Evolutionary conservation across 441 rosid species (phyloP).

Genomic region (Jatropha podagrica): DNA sequence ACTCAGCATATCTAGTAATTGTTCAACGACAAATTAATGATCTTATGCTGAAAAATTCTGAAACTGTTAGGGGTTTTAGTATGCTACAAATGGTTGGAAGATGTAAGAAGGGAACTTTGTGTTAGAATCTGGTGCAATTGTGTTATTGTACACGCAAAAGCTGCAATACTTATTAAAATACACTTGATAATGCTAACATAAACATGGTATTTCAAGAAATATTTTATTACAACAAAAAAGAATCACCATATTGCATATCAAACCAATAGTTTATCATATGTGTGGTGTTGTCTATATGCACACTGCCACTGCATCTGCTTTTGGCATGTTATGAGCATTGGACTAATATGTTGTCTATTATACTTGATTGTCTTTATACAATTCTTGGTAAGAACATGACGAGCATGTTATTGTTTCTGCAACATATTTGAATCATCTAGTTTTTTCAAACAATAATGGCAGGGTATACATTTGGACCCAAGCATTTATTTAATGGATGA

Average conservation of each 20-base stretch:
- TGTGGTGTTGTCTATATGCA: background rate
- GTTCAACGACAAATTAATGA: background rate
- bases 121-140: constrained; percentile 1
- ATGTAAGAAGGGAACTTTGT: constrained; percentile 2
- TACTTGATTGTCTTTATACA: background rate
- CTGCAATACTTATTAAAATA: background rate
- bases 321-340: background rate
- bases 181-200: background rate
- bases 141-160: background rate
- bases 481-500: constrained; percentile 97
- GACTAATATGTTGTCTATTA: background rate
- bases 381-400: background rate
- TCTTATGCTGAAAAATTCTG: too few species aligned
- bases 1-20: background rate
- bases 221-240: background rate
- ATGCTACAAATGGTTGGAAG: background rate
- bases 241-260: background rate
- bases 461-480: constrained; percentile 99
- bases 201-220: background rate
- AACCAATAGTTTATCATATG: background rate
- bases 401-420: constrained; percentile 1
- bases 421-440: constrained; percentile 15
- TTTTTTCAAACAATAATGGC: constrained; percentile 28
- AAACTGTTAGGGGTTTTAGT: background rate
- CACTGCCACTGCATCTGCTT: background rate